phyloP scores from a whole-genome alignment of 2,329 filamentous ascomycete genomes.

The Venturia carpophila region DNA sequence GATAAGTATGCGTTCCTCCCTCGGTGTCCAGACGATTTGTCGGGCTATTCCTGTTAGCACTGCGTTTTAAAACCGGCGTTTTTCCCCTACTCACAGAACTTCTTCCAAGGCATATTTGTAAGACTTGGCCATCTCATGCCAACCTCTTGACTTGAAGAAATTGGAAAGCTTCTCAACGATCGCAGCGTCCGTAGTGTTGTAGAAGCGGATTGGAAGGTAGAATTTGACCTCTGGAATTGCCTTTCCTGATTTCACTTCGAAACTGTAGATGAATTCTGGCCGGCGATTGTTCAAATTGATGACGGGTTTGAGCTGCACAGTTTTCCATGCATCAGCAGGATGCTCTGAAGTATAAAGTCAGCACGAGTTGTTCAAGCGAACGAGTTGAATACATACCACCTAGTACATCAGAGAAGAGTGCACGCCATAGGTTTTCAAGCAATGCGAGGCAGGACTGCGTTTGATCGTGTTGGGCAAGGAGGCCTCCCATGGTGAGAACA shows the following conservation, averaged over 20 bases:
- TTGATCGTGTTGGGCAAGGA: not conserved
- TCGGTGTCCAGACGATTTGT: not conserved
- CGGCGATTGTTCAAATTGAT: not conserved
- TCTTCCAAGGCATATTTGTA: not conserved
- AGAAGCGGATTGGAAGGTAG: conserved; percentile 11
- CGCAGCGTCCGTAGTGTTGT: not conserved
- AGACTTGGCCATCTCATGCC: not conserved
- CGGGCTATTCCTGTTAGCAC: not conserved
- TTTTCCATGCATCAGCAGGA: not conserved
- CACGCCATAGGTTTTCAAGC: not conserved
- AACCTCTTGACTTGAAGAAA: conserved; percentile 5
- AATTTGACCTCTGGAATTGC: conserved; percentile 7
- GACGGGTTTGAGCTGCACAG: not conserved
- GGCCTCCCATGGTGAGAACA: conserved; percentile 11
- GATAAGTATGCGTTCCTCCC: not conserved
- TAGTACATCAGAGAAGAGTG: not conserved
- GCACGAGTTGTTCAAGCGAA: not conserved
- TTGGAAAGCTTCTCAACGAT: not conserved
- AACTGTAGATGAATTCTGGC: conserved; percentile 9
- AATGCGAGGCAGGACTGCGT: conserved; percentile 4
- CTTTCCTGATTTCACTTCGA: conserved; percentile 4
- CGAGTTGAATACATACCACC: not conserved
- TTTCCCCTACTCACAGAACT: not conserved
- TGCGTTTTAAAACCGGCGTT: not conserved
- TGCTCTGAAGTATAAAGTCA: not conserved